Evolutionary conservation across 768 basidiomycete genomes (phyloP), one percentile per base, ranked within the genome.

Genomic region (Trametes coccinea): DNA sequence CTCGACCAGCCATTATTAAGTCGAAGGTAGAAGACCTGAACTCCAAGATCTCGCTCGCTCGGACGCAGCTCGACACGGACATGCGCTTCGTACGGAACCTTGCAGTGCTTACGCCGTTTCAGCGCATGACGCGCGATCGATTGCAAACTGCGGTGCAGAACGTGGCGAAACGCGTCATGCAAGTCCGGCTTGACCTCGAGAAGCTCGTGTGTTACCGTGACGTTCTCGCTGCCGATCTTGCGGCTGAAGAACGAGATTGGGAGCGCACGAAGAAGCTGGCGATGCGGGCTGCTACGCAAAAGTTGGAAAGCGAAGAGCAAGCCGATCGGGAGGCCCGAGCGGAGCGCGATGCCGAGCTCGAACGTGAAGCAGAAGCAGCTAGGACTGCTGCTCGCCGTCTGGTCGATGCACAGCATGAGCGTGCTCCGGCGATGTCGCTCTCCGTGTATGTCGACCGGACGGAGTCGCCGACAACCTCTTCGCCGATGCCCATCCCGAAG

Each of bases 71-170:
- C 27, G 85, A 89, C 51, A 73, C 81, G 9, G 84, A 89, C 63
- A 74, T 95, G 71, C 86, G 88, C 16, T 77, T 89, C 45, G 84
- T 89, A 22, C 87, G 90, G 44, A 96, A 95, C 68, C 80, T 98
- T 22, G 88, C 88, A 2, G 84, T 90, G 45, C 80, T 98, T 41
- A 89, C 92, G 14, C 95, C 97, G 3, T 95, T 98, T 73, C 92
- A 89, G 69, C 85, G 84, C 50, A 79, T 87, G 8, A 95, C 95
- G 3, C 85, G 95, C 49, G 90, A 93, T 63, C 83, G 87, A 47
- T 80, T 99, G 30, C 75, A 83, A 27, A 67, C 75, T 27, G 79
- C 86, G 2, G 77, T 95, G 16, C 85, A 86, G 66, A 76, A 74
- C 16, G 77, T 89, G 11, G 84, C 89, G 7, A 87, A 83, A 69